Evolutionary conservation across 345 rosid genomes (phyloP).

Genomic region (Eucalyptus urophylla): DNA sequence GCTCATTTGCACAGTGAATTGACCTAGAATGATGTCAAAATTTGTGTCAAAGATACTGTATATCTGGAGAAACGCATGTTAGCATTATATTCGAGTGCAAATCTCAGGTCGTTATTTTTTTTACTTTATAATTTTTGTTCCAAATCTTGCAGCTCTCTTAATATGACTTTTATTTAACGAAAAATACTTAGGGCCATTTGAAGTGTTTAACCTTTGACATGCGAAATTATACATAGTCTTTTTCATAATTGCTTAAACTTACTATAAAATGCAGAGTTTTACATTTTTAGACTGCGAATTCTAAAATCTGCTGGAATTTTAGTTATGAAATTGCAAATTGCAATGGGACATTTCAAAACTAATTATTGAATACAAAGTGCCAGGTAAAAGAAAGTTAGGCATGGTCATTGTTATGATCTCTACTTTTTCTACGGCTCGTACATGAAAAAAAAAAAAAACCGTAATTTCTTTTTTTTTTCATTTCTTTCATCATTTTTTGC

Average conservation of each 20-base stretch:
- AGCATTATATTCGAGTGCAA: not conserved
- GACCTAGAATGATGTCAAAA: not conserved
- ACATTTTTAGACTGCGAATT: not conserved
- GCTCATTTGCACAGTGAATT: not conserved
- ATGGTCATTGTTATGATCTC: not conserved
- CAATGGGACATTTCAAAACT: not conserved
- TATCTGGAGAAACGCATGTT: not conserved
- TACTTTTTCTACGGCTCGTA: not conserved
- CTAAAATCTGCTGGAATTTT: not conserved
- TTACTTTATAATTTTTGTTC: not conserved
- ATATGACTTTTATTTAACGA: not conserved
- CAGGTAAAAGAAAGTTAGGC: not conserved
- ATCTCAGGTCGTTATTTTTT: not conserved
- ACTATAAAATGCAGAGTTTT: not conserved
- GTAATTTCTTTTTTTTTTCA: not conserved
- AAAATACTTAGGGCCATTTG: not conserved
- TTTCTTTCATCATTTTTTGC: not conserved
- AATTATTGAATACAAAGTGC: not conserved
- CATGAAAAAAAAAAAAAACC: not conserved
- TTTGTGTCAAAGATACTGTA: not conserved
- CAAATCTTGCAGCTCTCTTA: not conserved
- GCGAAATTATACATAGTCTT: not conserved
- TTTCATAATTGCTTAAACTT: not conserved
- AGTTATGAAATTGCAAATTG: not conserved
- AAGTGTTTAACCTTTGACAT: not conserved